Base-by-base conservation (phyloP, 2,329 filamentous ascomycete genomes). In the Elsinoe australis region DNA sequence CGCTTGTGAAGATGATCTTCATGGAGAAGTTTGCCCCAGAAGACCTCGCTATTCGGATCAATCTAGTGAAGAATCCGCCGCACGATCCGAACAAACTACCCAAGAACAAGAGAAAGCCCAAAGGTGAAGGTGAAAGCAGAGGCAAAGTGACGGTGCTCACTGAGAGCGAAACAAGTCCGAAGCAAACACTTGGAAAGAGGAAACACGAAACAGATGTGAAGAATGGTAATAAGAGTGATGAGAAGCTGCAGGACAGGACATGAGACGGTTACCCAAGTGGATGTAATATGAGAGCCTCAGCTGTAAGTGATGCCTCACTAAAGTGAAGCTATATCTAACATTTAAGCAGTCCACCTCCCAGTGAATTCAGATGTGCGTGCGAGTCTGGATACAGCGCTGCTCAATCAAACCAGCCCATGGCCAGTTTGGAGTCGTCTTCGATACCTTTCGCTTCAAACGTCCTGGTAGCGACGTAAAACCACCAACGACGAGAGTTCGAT, bases 1-100 rank as follows among this genome's bases (percentile, higher is more conserved):
- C 50, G 1, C 42, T 60, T 34, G 34, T 61, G 5, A 48, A 39
- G 45, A 36, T 48, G 45, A 36, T 48, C 9, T 38, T 15, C 5
- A 18, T 48, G 12, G 6, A 48, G 10, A 4, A 22, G 10, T 26
- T 15, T 21, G 45, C 38, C 9, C 32, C 21, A 9, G 33, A 24
- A 15, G 32, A 31, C 17, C 31, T 48, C 12, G 24, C 14, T 5
- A 26, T 14, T 8, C 15, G 19, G 5, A 9, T 34, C 2, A 17
- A 36, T 3, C 3, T 35, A 10, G n/a, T 47, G 17, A 28, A 28
- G 18, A 28, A 47, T 35, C 29, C 29, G 10, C 44, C 44, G 2
- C 29, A 24, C 12, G 8, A 35, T 28, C 44, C 29, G 29, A 35
- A 34, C 10, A 47, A 35, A 29, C 7, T 29, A 7, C 26, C 26